phyloP scores from a whole-genome alignment of 176 grass and related monocot genomes.

The Aegilops bicornis region DNA sequence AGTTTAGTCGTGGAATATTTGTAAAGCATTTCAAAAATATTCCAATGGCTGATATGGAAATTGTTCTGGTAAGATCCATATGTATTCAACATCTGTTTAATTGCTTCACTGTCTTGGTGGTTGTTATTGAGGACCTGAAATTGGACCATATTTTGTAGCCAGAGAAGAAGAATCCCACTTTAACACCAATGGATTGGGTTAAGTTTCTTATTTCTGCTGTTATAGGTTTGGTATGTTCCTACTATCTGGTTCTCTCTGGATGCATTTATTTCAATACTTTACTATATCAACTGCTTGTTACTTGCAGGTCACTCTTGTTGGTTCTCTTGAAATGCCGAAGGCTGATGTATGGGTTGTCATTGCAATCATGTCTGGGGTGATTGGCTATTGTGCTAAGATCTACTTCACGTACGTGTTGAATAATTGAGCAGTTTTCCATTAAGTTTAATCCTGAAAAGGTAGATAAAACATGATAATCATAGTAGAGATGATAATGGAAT shows the following conservation, averaged over 20 bases:
- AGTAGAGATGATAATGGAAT: background rate
- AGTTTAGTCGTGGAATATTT: conserved; percentile 73
- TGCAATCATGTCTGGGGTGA: conserved; percentile 77
- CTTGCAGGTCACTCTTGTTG: conserved; percentile 72
- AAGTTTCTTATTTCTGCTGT: conserved; percentile 90
- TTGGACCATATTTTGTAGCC: conserved; percentile 56
- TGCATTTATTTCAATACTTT: conserved; percentile 7
- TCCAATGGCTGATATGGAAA: conserved; percentile 92
- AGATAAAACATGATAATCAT: background rate
- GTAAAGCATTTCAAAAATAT: conserved; percentile 93
- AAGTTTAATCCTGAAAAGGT: background rate
- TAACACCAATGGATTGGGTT: conserved; percentile 98
- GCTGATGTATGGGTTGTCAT: conserved; percentile 77
- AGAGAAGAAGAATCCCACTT: conserved; percentile 91
- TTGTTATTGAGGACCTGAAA: conserved; percentile 19
- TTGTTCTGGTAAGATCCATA: conserved; percentile 76
- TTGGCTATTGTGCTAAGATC: conserved; percentile 91
- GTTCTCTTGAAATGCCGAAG: conserved; percentile 86
- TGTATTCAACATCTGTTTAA: conserved; percentile 23
- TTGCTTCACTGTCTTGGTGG: background rate
- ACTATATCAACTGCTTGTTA: conserved; percentile 26
- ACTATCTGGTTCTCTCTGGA: conserved; percentile 3
- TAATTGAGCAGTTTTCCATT: background rate
- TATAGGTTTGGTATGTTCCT: conserved; percentile 80
- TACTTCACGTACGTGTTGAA: conserved; percentile 62